Conservation (phyloP, 2,329 filamentous ascomycete genomes). For the Macrophomina phaseolina region DNA sequence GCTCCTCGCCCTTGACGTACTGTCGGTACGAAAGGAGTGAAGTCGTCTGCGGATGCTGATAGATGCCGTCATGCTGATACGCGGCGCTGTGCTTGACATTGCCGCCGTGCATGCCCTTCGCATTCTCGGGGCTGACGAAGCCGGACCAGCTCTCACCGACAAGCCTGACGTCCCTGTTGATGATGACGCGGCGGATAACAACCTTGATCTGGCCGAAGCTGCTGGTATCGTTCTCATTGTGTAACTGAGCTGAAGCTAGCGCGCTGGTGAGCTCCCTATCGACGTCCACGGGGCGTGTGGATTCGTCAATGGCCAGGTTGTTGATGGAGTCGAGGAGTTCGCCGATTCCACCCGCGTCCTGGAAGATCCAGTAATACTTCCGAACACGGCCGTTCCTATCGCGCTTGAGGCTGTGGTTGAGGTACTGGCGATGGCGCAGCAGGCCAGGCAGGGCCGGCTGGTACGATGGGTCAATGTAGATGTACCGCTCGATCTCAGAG, state of each 20-base stretch:
- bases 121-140: not conserved
- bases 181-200: not conserved
- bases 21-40: too few relatives aligned
- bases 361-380: not conserved
- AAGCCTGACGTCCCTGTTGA: not conserved
- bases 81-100: not conserved
- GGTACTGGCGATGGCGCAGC: not conserved
- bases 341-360: not conserved
- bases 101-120: too few relatives aligned
- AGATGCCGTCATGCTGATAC: not conserved
- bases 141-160: not conserved
- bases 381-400: not conserved
- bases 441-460: not conserved
- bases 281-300: not conserved
- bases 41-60: not conserved
- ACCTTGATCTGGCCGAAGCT: conserved; percentile 6
- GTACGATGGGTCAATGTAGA: not conserved
- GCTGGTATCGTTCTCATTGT: not conserved
- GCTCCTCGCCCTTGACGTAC: not conserved
- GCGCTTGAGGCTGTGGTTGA: not conserved
- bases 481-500: not conserved
- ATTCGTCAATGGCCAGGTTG: not conserved
- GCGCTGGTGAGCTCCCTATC: not conserved
- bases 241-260: not conserved
- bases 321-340: not conserved